A percentile compares a stretch with the other conserved stretches of the same genome.
These are phyloP conservation scores for Ceratocystis albifundus DNA, from an alignment of 2,329 filamentous ascomycete species.

Conservation along the genomic window DNA sequence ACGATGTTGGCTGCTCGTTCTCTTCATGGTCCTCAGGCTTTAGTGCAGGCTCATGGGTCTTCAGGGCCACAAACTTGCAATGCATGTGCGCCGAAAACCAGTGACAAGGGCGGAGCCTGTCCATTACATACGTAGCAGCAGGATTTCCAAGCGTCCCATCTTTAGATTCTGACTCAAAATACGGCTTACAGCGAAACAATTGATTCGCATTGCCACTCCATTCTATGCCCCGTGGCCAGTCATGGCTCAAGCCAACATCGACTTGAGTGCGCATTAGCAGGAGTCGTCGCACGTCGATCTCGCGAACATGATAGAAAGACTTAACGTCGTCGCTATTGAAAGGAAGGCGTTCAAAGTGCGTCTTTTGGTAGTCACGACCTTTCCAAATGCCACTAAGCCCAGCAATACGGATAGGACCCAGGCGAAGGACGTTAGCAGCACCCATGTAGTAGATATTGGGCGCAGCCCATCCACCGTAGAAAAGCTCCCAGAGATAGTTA, in stretches of 20 bases:
- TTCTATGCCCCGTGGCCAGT: conserved; percentile 84
- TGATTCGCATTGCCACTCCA: conserved; percentile 56
- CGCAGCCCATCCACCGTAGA: conserved; percentile 93
- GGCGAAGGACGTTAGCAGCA: conserved; percentile 73
- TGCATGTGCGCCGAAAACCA: conserved; percentile 96
- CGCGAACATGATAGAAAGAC: conserved; percentile 79
- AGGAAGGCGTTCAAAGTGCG: conserved; percentile 75
- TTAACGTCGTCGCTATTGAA: conserved; percentile 67
- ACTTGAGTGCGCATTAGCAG: conserved; percentile 75
- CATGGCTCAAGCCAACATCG: conserved; percentile 84
- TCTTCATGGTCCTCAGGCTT: conserved; percentile 31
- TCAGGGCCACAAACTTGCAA: conserved; percentile 67
- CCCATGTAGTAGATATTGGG: conserved; percentile 97
- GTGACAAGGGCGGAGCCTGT: conserved; percentile 66
- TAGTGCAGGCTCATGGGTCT: conserved; percentile 35
- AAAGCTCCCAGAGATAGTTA: conserved; percentile 81
- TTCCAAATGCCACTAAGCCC: conserved; percentile 95
- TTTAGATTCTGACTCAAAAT: conserved; percentile 64
- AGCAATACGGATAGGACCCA: conserved; percentile 77
- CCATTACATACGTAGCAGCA: conserved; percentile 69
- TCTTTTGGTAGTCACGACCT: conserved; percentile 70
- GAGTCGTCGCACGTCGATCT: conserved; percentile 83
- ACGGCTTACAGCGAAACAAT: conserved; percentile 61
- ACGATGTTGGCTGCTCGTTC: conserved; percentile 20
- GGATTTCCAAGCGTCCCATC: conserved; percentile 66